These are phyloP conservation scores for Camillea tinctor DNA, from an alignment of 2,329 filamentous ascomycete species.

Conservation along the genomic window DNA sequence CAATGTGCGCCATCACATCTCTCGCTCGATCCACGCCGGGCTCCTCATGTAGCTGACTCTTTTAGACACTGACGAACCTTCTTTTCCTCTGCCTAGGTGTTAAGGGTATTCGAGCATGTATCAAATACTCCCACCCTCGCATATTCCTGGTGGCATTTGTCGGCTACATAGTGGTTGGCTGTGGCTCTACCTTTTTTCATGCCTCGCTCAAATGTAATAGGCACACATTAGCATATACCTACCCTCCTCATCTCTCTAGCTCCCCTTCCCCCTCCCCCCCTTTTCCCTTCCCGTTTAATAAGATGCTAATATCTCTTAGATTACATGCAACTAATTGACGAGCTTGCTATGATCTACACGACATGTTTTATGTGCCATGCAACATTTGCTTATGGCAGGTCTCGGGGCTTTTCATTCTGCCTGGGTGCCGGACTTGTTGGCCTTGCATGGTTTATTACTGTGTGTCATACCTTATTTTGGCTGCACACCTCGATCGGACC, in stretches of 20 bases:
- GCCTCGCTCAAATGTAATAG: slow-evolving; percentile 52
- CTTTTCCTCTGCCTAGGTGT: slow-evolving; percentile 77
- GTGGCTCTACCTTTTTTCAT: slow-evolving; percentile 58
- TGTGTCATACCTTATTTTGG: slow-evolving; percentile 40
- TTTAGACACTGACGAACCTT: slow-evolving; percentile 72
- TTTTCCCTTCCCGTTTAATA: neutral
- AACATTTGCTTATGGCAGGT: slow-evolving; percentile 69
- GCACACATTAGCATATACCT: neutral
- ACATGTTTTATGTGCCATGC: slow-evolving; percentile 59
- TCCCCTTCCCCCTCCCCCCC: too few species aligned
- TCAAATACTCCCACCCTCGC: slow-evolving; percentile 67
- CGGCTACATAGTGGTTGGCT: slow-evolving; percentile 53
- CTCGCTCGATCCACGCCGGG: slow-evolving; percentile 21
- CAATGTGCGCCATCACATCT: slow-evolving; percentile 44
- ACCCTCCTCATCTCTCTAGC: too few species aligned
- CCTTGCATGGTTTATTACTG: slow-evolving; percentile 68
- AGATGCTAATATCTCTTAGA: slow-evolving; percentile 36
- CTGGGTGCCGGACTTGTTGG: slow-evolving; percentile 57
- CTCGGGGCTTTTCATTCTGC: slow-evolving; percentile 46
- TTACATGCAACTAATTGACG: slow-evolving; percentile 60
- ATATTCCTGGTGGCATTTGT: slow-evolving; percentile 69
- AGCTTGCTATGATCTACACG: slow-evolving; percentile 60
- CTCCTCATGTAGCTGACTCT: slow-evolving; percentile 25
- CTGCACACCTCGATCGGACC: neutral
- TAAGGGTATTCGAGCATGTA: slow-evolving; percentile 72